phyloP scores from a whole-genome alignment of 768 basidiomycete species.

The Collybia mongolica region DNA sequence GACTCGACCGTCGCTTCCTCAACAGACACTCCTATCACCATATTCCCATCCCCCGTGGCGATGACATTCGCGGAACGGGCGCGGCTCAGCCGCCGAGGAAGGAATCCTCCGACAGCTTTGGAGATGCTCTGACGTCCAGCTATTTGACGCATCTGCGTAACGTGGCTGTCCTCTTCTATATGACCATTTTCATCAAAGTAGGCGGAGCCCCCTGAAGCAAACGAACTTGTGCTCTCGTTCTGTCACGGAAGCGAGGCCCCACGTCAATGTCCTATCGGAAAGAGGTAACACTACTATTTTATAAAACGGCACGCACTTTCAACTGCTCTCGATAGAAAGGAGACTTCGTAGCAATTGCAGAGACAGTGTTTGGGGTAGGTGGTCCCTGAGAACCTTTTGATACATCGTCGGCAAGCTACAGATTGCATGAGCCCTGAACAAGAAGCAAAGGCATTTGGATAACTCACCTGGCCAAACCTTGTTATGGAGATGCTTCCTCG shows the following conservation, averaged over 20 bases:
- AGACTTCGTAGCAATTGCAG: conserved; percentile 41
- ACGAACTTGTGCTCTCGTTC: conserved; percentile 44
- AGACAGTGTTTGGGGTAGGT: conserved; percentile 32
- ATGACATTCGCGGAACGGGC: conserved; percentile 38
- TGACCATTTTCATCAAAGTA: conserved; percentile 30
- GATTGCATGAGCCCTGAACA: conserved; percentile 12
- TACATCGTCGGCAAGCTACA: conserved; percentile 20
- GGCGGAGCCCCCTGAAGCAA: conserved; percentile 38
- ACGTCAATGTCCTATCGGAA: conserved; percentile 1
- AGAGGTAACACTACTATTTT: background rate
- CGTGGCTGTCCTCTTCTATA: conserved; percentile 41
- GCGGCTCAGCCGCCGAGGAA: conserved; percentile 47
- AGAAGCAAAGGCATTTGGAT: conserved; percentile 10
- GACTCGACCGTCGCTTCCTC: conserved; percentile 42
- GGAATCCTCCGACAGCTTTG: conserved; percentile 36
- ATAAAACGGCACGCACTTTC: conserved; percentile 28
- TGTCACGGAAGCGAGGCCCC: conserved; percentile 16
- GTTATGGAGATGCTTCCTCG: conserved; percentile 58
- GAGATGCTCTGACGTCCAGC: conserved; percentile 40
- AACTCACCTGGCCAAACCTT: conserved; percentile 56
- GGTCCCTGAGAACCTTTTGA: conserved; percentile 21
- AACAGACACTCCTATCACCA: conserved; percentile 48
- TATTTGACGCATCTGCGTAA: conserved; percentile 49
- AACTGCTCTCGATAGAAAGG: conserved; percentile 46
- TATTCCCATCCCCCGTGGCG: conserved; percentile 22